Base-by-base conservation (phyloP, 495 filamentous ascomycete genomes). In the Staphylotrichum longicolle region DNA sequence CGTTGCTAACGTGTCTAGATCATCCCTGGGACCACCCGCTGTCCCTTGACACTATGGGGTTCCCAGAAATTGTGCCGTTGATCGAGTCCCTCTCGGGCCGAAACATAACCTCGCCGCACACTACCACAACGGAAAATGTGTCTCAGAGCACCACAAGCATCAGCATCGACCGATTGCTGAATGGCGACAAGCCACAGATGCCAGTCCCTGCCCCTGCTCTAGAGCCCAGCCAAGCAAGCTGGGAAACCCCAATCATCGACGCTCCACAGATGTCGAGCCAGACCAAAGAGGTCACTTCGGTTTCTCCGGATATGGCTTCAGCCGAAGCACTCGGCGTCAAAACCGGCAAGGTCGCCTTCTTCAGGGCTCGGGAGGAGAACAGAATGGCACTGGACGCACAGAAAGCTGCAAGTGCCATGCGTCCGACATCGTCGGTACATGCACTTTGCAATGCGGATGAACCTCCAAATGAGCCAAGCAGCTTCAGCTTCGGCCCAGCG, bases 291-390 rank as follows among this genome's bases (percentile, higher is more conserved):
- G 20, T 27, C 20, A 27, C 20, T 27, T 27, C 20, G 20, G 20
- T 27, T 27, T 5, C 4, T 12, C 62, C 44, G 46, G 45, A n/a
- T 37, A 46, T 57, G 15, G 49, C 54, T 40, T 58, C 63, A 34
- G 66, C 68, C 11, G 65, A 72, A 11, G 48, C 60, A n/a, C 64
- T 75, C 40, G 71, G 72, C 7, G 61, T 63, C 33, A 74, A 64
- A 34, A 65, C 71, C 7, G 75, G 75, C 0, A 78, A 78, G 48
- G 53, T 47, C n/a, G 75, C 74, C 46, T 78, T 60, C 57, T 80
- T 78, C 20, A 64, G 61, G 0, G 75, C 77, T 7, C 68, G 76
- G 14, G 75, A 77, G 52, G 63, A 58, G 9, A 80, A 80, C 56
- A 73, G 69, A 54, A 35, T 37, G 39, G 9, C 32, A 8, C 14